phyloP scores from a whole-genome alignment of 305 asterid species.

The Solanum hybrid region DNA sequence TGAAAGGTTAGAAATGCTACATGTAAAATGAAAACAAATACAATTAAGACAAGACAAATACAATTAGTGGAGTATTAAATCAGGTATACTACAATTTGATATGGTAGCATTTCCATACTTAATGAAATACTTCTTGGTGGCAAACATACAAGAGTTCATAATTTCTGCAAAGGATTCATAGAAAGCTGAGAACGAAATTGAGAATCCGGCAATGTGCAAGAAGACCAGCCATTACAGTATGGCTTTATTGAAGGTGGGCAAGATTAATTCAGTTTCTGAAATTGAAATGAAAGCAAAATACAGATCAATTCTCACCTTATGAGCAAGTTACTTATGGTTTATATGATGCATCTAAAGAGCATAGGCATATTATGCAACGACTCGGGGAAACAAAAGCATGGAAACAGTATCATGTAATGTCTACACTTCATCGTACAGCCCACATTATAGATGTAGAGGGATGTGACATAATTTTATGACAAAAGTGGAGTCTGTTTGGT shows the following conservation, averaged over 20 bases:
- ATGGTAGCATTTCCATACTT: not conserved
- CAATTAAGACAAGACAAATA: not conserved
- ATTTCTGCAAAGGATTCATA: not conserved
- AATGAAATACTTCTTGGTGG: not conserved
- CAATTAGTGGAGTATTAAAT: not conserved
- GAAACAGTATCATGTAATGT: not conserved
- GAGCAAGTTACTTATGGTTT: not conserved
- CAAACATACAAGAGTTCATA: not conserved
- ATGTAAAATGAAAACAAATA: not conserved
- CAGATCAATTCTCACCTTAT: not conserved
- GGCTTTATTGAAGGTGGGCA: not conserved
- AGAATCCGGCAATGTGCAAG: not conserved
- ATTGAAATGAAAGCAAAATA: not conserved
- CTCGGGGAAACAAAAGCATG: not conserved
- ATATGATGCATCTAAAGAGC: not conserved
- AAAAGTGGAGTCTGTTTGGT: not conserved
- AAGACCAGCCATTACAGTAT: not conserved
- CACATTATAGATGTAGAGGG: not conserved
- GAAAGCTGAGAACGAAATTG: not conserved
- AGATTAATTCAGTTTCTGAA: not conserved
- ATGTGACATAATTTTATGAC: not conserved
- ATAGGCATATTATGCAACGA: not conserved
- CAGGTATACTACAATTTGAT: not conserved
- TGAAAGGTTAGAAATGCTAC: conserved; percentile 7
- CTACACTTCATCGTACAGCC: not conserved